Percentiles rank a stretch among this genome's conserved stretches.
These are phyloP conservation scores for Lentinus brumalis DNA, from an alignment of 768 basidiomycete species.

Conservation along the genomic window DNA sequence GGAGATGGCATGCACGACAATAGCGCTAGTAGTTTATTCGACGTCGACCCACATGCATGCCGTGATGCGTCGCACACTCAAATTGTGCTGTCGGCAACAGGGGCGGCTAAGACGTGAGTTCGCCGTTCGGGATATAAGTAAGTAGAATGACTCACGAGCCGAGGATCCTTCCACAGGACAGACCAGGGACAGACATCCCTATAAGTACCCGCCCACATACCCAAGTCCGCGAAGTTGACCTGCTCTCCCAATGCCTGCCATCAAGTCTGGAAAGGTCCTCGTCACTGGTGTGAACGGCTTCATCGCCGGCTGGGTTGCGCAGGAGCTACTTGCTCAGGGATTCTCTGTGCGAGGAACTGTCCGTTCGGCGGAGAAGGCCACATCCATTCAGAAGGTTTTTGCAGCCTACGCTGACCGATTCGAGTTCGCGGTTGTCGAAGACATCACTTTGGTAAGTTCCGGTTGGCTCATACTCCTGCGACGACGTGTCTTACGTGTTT, in stretches of 20 bases:
- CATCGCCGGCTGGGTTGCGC: slow-evolving; percentile 58
- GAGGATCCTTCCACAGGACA: background rate
- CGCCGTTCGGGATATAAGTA: no score
- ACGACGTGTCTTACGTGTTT: background rate
- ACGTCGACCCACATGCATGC: background rate
- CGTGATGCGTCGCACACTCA: background rate
- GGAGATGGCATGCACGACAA: no score
- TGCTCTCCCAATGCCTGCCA: background rate
- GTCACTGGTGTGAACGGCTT: slow-evolving; percentile 62
- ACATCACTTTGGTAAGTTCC: slow-evolving; percentile 53
- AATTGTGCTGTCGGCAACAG: no score
- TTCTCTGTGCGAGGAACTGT: slow-evolving; percentile 68
- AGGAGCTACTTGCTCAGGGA: slow-evolving; percentile 57
- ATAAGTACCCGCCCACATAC: no score
- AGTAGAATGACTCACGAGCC: background rate
- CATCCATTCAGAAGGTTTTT: slow-evolving; percentile 55
- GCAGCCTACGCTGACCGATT: slow-evolving; percentile 53
- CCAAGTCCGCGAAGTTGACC: background rate
- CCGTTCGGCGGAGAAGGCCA: slow-evolving; percentile 57
- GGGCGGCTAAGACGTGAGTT: no score
- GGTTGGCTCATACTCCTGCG: no score
- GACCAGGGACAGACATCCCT: no score
- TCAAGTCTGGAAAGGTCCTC: slow-evolving; percentile 41
- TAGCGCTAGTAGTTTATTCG: no score
- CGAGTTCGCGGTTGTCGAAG: slow-evolving; percentile 68